These are phyloP conservation scores for Capsicum pubescens DNA, from an alignment of 257 asterid genomes.

Conservation along the genomic window DNA sequence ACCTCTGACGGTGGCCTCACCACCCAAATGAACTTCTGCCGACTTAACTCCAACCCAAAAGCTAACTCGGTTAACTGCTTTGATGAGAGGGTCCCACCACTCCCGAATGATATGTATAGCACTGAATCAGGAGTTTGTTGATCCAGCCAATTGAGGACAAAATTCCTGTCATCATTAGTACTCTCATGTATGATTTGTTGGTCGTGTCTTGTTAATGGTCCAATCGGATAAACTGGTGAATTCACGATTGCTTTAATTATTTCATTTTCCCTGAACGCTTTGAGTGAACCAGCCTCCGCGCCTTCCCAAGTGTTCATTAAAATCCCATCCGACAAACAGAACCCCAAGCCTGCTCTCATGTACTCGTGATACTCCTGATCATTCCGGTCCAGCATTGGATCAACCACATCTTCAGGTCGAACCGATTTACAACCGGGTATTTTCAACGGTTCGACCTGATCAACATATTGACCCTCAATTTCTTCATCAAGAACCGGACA, in stretches of 20 bases:
- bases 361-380: slow-evolving; percentile 54
- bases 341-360: slow-evolving; percentile 31
- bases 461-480: slow-evolving; percentile 54
- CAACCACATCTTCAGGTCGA: slow-evolving; percentile 69
- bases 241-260: slow-evolving; percentile 33
- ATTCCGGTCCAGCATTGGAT: slow-evolving; percentile 66
- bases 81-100: slow-evolving; percentile 28
- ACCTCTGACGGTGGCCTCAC: slow-evolving; percentile 32
- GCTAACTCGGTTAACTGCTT: slow-evolving; percentile 32
- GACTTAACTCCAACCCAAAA: slow-evolving; percentile 33
- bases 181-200: slow-evolving; percentile 34
- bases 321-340: slow-evolving; percentile 56
- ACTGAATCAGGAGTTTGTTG: slow-evolving; percentile 35
- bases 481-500: slow-evolving; percentile 59
- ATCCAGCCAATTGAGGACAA: slow-evolving; percentile 33
- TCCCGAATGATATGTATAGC: slow-evolving; percentile 33
- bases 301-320: slow-evolving; percentile 69
- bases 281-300: slow-evolving; percentile 53
- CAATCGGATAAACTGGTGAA: slow-evolving; percentile 60
- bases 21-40: slow-evolving; percentile 37
- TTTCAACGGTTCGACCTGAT: slow-evolving; percentile 38
- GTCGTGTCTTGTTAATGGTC: slow-evolving; percentile 55
- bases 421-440: slow-evolving; percentile 76
- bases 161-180: background rate
- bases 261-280: slow-evolving; percentile 51